A percentile compares a stretch with the other conserved stretches of the same genome.
Conservation (phyloP, 1,284 basidiomycete genomes). For the Apiotrichum montevideense region DNA sequence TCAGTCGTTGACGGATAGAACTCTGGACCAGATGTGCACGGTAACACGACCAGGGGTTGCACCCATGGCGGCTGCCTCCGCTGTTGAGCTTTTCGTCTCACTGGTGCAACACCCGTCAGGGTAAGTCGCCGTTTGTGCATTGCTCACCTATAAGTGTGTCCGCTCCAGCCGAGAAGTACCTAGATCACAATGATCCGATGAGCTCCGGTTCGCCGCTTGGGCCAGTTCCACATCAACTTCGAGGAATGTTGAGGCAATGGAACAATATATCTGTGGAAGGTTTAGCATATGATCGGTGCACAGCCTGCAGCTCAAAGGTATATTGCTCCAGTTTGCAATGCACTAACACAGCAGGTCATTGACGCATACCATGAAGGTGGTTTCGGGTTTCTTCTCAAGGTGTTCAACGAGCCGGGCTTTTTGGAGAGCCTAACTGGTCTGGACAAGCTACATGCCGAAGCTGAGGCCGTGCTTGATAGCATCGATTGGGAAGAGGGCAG, state of each 20-base stretch:
- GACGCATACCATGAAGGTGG: slow-evolving; percentile 68
- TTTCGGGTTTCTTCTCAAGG: slow-evolving; percentile 69
- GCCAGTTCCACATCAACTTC: slow-evolving; percentile 84
- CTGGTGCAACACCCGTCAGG: slow-evolving; percentile 83
- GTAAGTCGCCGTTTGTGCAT: slow-evolving; percentile 49
- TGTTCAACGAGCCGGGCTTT: slow-evolving; percentile 77
- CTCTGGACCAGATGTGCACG: slow-evolving; percentile 98
- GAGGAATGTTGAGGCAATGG: slow-evolving; percentile 84
- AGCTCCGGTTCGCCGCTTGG: slow-evolving; percentile 61
- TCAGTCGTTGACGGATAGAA: slow-evolving; percentile 86
- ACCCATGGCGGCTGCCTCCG: slow-evolving; percentile 81
- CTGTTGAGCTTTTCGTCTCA: slow-evolving; percentile 86
- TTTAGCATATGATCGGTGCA: slow-evolving; percentile 79
- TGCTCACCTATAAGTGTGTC: slow-evolving; percentile 50
- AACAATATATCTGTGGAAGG: slow-evolving; percentile 75
- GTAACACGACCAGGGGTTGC: slow-evolving; percentile 95
- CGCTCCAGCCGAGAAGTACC: slow-evolving; percentile 53
- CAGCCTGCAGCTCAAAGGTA: slow-evolving; percentile 78
- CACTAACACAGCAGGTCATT: slow-evolving; percentile 56
- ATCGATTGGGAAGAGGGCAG: slow-evolving; percentile 20
- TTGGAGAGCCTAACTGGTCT: slow-evolving; percentile 78
- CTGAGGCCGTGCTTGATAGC: slow-evolving; percentile 35
- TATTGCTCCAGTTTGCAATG: slow-evolving; percentile 24
- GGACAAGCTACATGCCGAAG: slow-evolving; percentile 73
- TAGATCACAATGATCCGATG: neutral